Conservation (phyloP, 2,329 filamentous ascomycete genomes). For the Colletotrichum chlorophyti region DNA sequence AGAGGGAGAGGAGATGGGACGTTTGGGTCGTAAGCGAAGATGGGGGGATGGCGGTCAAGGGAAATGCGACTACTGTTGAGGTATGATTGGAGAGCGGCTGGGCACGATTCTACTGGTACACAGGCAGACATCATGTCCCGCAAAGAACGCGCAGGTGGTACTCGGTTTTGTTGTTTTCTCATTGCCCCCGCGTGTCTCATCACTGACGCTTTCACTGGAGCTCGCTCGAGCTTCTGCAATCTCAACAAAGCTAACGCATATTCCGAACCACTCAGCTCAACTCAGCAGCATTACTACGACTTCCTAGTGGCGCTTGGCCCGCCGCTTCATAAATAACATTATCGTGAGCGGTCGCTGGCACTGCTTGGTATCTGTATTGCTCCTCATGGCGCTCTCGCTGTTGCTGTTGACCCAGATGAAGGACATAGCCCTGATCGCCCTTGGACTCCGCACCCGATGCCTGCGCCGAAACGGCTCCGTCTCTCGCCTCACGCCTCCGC, state of each 20-base stretch:
- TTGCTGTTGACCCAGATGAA: background rate
- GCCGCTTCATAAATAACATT: background rate
- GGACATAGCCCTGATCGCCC: background rate
- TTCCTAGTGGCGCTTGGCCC: background rate
- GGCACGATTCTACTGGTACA: no score
- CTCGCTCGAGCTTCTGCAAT: no score
- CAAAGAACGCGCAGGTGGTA: no score
- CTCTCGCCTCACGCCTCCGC: background rate
- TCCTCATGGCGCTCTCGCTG: background rate
- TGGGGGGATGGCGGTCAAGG: slow-evolving; percentile 70
- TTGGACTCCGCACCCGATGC: background rate
- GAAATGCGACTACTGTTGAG: slow-evolving; percentile 41
- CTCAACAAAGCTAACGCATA: no score
- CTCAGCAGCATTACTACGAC: background rate
- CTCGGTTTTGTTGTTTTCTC: no score
- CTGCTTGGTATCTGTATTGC: background rate
- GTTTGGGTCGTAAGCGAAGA: slow-evolving; percentile 70
- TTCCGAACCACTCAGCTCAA: background rate
- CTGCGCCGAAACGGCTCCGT: background rate
- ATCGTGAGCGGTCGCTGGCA: background rate
- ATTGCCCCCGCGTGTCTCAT: no score
- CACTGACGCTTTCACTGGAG: background rate
- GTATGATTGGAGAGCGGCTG: background rate
- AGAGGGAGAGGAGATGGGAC: slow-evolving; percentile 54
- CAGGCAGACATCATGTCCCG: background rate